A percentile compares a stretch with the other conserved stretches of the same genome.
Conservation (phyloP, 2,329 filamentous ascomycete species). For the Teratosphaeriaceae sp. region DNA sequence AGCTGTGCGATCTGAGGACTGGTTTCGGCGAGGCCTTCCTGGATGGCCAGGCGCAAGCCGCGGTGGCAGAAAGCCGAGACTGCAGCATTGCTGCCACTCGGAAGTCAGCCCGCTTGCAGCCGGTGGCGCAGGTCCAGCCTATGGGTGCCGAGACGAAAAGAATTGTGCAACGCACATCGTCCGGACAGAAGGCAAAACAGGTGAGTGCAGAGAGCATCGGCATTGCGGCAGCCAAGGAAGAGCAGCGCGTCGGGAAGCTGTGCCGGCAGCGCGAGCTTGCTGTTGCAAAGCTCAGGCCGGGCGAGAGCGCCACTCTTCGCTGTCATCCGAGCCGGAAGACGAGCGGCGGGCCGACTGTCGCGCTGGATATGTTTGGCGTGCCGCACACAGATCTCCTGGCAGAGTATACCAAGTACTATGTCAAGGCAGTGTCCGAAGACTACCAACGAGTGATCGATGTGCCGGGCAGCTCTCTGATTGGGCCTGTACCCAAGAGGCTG, state of each 20-base stretch:
- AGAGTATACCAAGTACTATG: constrained; percentile 1
- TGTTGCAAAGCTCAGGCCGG: constrained; percentile 1
- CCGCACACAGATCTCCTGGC: constrained; percentile 5
- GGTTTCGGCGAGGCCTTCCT: constrained; percentile 8
- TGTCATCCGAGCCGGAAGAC: not conserved
- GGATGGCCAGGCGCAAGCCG: constrained; percentile 3
- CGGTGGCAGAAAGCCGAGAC: not conserved
- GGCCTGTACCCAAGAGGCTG: not conserved
- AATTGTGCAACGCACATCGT: not conserved
- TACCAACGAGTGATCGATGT: not conserved
- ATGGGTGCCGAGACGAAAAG: not conserved
- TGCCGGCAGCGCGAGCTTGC: constrained; percentile 2
- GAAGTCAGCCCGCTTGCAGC: no score
- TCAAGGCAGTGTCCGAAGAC: not conserved
- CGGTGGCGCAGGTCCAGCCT: not conserved
- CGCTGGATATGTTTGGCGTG: constrained; percentile 6
- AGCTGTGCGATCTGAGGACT: constrained; percentile 1
- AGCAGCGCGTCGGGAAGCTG: constrained; percentile 2
- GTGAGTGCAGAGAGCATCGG: not conserved
- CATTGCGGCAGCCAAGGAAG: not conserved
- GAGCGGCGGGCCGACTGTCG: not conserved
- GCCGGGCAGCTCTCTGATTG: not conserved
- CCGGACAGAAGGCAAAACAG: not conserved
- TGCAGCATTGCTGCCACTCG: no score
- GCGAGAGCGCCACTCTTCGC: not conserved